These are phyloP conservation scores for Amoeboaphelidium protococcarum DNA, from an alignment of 371 early-diverging fungal species.

Conservation along the genomic window DNA sequence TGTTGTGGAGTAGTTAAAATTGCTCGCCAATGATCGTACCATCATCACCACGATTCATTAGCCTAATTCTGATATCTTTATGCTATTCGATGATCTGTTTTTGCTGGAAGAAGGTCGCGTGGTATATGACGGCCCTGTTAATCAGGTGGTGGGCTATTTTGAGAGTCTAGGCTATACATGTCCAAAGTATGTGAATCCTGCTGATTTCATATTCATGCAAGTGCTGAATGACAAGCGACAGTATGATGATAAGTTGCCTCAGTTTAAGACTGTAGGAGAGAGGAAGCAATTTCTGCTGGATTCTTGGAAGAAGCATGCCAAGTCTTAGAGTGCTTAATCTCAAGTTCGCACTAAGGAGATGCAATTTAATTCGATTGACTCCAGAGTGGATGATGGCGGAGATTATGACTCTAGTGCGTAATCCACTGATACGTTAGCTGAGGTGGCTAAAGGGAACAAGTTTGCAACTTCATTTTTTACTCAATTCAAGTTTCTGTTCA, in stretches of 20 bases:
- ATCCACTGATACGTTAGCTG: too few relatives aligned
- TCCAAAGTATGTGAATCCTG: background rate
- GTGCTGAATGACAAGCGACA: background rate
- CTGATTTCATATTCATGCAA: background rate
- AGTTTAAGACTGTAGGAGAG: background rate
- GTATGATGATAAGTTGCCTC: background rate
- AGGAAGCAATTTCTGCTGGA: background rate
- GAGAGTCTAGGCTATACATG: background rate
- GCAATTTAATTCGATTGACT: too few relatives aligned
- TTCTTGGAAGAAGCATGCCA: too few relatives aligned
- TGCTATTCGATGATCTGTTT: slow-evolving; percentile 9
- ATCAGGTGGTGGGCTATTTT: background rate
- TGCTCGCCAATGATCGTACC: background rate
- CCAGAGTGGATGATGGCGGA: too few relatives aligned
- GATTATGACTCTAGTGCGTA: too few relatives aligned
- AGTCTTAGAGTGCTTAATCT: too few relatives aligned
- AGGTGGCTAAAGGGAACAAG: too few relatives aligned
- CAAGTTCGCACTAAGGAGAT: too few relatives aligned
- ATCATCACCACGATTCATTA: slow-evolving; percentile 4
- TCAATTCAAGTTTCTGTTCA: background rate
- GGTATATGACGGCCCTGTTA: slow-evolving; percentile 8
- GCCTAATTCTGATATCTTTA: slow-evolving; percentile 5
- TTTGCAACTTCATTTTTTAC: background rate
- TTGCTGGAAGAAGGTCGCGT: slow-evolving; percentile 5
- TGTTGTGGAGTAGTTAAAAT: background rate